Percentiles rank a stretch among this genome's conserved stretches.
Conservation (phyloP, 2,329 filamentous ascomycete species). For the Parafenestella ontariensis region DNA sequence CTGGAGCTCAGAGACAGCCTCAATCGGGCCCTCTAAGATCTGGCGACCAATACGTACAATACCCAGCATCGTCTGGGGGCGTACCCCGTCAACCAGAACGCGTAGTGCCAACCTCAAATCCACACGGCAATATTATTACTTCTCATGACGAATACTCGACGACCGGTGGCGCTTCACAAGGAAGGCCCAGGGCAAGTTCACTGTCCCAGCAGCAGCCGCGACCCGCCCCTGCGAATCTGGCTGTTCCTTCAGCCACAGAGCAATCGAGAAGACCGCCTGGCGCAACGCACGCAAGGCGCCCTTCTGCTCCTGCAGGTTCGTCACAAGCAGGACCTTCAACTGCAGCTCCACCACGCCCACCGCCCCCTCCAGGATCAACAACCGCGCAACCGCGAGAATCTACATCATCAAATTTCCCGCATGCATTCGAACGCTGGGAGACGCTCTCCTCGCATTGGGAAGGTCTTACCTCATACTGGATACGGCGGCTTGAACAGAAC, state of each 20-base stretch:
- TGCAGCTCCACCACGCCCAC: conserved; percentile 37
- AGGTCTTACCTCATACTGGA: conserved; percentile 96
- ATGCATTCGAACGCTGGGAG: conserved; percentile 98
- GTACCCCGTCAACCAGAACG: conserved; percentile 41
- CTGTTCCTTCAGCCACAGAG: conserved; percentile 26
- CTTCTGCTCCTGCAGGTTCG: conserved; percentile 36
- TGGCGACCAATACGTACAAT: conserved; percentile 38
- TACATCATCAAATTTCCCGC: conserved; percentile 77
- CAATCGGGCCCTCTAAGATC: conserved; percentile 34
- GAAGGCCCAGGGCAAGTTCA: conserved; percentile 40
- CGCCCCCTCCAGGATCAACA: conserved; percentile 33
- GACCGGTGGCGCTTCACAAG: conserved; percentile 36
- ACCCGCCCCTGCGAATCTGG: conserved; percentile 34
- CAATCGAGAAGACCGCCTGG: conserved; percentile 41
- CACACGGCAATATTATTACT: not conserved
- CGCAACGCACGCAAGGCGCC: conserved; percentile 40
- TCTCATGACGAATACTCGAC: conserved; percentile 26
- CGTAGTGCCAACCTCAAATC: conserved; percentile 27
- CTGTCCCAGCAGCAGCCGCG: conserved; percentile 47
- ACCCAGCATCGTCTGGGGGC: conserved; percentile 33
- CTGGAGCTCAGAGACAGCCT: conserved; percentile 37
- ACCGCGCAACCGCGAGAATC: conserved; percentile 43
- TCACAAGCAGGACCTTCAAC: conserved; percentile 43
- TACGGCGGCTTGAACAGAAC: conserved; percentile 89
- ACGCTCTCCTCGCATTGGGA: conserved; percentile 98